Percentiles rank a stretch among this genome's conserved stretches.
Conservation (phyloP, 139 green algal genomes). For the Desmodesmus armatus region DNA sequence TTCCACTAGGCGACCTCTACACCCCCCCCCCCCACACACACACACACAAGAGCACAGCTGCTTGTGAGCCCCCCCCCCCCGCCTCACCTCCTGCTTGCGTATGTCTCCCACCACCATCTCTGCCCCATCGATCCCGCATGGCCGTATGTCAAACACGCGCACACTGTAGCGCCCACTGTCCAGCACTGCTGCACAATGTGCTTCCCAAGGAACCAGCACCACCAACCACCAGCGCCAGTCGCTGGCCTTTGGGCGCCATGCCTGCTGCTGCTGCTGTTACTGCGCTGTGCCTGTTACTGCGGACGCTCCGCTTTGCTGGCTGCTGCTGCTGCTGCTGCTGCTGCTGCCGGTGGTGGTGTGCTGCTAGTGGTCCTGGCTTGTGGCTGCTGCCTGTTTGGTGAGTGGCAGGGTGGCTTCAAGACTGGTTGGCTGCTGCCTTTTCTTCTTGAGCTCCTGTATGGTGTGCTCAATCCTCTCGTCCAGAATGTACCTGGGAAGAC, state of each 20-base stretch:
- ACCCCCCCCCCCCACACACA: too few relatives aligned
- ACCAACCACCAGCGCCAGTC: constrained; percentile 75
- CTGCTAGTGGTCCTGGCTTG: not conserved
- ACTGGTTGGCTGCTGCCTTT: not conserved
- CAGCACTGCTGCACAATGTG: constrained; percentile 83
- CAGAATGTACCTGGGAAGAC: constrained; percentile 50
- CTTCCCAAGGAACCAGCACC: constrained; percentile 88
- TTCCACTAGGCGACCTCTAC: too few relatives aligned
- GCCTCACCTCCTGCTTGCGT: constrained; percentile 50
- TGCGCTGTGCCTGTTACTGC: not conserved
- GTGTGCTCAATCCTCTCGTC: constrained; percentile 59
- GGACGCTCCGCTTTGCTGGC: not conserved
- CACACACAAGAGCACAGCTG: too few relatives aligned
- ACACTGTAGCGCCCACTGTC: constrained; percentile 75
- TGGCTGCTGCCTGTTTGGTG: not conserved
- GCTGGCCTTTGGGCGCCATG: constrained; percentile 11
- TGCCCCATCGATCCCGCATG: constrained; percentile 45
- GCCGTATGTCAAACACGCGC: constrained; percentile 82
- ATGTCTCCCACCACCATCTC: constrained; percentile 69
- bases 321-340: constrained; percentile 35
- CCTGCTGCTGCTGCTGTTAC: constrained; percentile 11
- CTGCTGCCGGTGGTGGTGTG: not conserved
- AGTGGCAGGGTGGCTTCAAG: constrained; percentile 34
- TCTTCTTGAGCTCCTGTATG: constrained; percentile 41
- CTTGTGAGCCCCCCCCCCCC: too few relatives aligned